Conservation (phyloP, 768 basidiomycete species). For the Phaeolepiota aurea region DNA sequence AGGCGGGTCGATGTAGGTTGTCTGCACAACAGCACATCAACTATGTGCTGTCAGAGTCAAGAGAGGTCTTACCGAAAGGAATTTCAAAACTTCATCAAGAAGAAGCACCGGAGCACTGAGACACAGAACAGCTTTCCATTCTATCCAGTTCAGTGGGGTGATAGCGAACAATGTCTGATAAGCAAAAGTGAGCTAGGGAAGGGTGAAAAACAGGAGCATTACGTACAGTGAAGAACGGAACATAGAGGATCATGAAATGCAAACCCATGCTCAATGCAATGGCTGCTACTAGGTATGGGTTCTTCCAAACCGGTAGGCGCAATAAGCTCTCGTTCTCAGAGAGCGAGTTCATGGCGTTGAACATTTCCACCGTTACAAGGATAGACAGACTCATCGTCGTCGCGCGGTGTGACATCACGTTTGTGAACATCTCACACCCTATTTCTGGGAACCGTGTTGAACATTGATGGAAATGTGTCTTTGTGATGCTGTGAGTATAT, state of each 20-base stretch:
- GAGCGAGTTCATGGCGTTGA: conserved; percentile 96
- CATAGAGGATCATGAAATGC: conserved; percentile 93
- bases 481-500: conserved; percentile 1
- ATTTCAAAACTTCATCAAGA: conserved; percentile 89
- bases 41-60: no score
- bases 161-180: conserved; percentile 79
- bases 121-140: conserved; percentile 90
- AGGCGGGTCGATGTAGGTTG: conserved; percentile 41
- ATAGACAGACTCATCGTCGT: conserved; percentile 97
- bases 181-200: conserved; percentile 2
- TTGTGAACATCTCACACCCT: conserved; percentile 94
- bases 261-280: conserved; percentile 87
- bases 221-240: conserved; percentile 90
- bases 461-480: conserved; percentile 98
- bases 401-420: conserved; percentile 75
- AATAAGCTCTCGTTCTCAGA: conserved; percentile 95
- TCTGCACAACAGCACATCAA: no score
- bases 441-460: conserved; percentile 75
- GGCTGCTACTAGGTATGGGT: conserved; percentile 85
- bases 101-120: conserved; percentile 83
- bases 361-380: conserved; percentile 94
- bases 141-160: conserved; percentile 85
- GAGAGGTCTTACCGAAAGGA: conserved; percentile 60
- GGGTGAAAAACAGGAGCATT: not conserved
- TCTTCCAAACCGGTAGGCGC: conserved; percentile 87